Evolutionary conservation across 169 alveolate genomes (phyloP).

Genomic region (Plasmodium berghei): DNA sequence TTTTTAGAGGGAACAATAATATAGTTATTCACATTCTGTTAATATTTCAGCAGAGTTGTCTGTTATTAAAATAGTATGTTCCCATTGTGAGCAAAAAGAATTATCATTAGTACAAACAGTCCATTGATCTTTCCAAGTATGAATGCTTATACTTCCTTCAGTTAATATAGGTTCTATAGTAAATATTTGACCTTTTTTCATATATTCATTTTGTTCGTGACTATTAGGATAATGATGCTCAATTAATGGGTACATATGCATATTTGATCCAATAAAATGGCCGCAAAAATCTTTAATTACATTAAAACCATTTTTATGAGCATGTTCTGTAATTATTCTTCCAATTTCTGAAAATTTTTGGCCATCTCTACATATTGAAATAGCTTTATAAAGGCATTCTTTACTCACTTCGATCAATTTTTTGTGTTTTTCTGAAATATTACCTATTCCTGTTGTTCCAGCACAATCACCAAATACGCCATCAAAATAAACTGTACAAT

Average conservation of each 20-base stretch:
- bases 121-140: conserved; percentile 94
- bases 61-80: conserved; percentile 92
- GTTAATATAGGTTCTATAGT: conserved; percentile 94
- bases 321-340: conserved; percentile 87
- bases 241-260: conserved; percentile 94
- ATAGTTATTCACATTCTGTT: conserved; percentile 76
- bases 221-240: conserved; percentile 87
- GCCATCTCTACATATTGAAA: conserved; percentile 92
- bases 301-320: conserved; percentile 86
- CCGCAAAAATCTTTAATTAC: conserved; percentile 93
- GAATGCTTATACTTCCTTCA: conserved; percentile 86
- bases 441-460: conserved; percentile 83
- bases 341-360: conserved; percentile 88
- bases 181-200: conserved; percentile 89
- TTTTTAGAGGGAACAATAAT: too few relatives aligned
- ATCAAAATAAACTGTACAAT: conserved; percentile 91
- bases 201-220: conserved; percentile 70
- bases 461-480: conserved; percentile 93
- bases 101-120: conserved; percentile 91
- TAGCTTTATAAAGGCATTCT: conserved; percentile 89
- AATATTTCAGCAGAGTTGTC: conserved; percentile 91
- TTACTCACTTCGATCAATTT: conserved; percentile 80
- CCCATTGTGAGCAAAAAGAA: conserved; percentile 93
- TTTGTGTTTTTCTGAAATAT: conserved; percentile 68
- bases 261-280: conserved; percentile 93